Conservation (phyloP, 2,329 filamentous ascomycete genomes). For the Cladorrhinum sp. region DNA sequence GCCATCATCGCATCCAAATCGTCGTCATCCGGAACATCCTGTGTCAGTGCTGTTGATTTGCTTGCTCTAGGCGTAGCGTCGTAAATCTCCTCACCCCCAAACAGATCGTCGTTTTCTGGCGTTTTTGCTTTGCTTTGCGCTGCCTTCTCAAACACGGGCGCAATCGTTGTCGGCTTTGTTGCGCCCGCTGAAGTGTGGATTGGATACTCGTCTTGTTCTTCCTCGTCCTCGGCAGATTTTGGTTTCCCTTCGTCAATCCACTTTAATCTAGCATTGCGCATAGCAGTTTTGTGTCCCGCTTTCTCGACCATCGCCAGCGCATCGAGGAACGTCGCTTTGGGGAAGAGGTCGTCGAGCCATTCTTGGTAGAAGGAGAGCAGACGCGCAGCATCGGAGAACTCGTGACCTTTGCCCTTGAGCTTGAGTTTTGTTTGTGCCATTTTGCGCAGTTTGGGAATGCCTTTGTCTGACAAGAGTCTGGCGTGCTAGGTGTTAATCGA, state of each 20-base stretch:
- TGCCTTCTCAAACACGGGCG: constrained; percentile 38
- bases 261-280: constrained; percentile 70
- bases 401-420: constrained; percentile 91
- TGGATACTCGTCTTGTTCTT: constrained; percentile 33
- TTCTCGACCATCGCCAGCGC: constrained; percentile 90
- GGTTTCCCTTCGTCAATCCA: constrained; percentile 80
- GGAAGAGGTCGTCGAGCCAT: constrained; percentile 95
- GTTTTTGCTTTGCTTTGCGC: constrained; percentile 24
- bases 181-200: constrained; percentile 22
- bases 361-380: constrained; percentile 89
- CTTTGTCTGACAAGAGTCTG: constrained; percentile 74
- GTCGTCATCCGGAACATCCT: constrained; percentile 29
- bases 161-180: constrained; percentile 33
- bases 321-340: constrained; percentile 90
- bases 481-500: too few species aligned
- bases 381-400: constrained; percentile 82
- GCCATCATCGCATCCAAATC: constrained; percentile 38
- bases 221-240: constrained; percentile 33
- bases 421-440: constrained; percentile 65
- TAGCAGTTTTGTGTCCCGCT: constrained; percentile 76
- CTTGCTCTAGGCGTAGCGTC: constrained; percentile 45
- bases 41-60: background rate
- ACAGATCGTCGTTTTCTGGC: constrained; percentile 36
- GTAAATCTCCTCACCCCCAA: constrained; percentile 54
- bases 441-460: constrained; percentile 76